Percentiles rank a stretch among this genome's conserved stretches.
Conservation (phyloP, 495 filamentous ascomycete species). For the Bombardia bombarda region DNA sequence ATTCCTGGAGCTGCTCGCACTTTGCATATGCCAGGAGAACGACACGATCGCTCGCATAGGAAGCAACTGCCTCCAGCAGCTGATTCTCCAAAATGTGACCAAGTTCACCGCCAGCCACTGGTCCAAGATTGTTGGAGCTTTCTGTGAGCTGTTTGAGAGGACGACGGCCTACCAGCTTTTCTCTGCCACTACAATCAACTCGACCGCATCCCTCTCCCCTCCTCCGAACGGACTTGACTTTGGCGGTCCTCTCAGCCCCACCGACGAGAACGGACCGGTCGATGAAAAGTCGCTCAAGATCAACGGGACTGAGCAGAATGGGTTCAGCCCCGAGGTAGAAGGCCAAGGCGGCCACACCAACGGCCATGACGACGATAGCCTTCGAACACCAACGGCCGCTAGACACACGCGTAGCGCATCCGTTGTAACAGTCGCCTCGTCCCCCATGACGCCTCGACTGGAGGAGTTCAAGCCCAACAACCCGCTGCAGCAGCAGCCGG, state of each 20-base stretch:
- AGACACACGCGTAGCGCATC: too few relatives aligned
- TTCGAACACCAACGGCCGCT: constrained; percentile 4
- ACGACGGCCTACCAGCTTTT: constrained; percentile 94
- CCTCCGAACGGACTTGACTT: constrained; percentile 38
- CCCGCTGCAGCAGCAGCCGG: constrained; percentile 71
- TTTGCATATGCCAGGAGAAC: constrained; percentile 98
- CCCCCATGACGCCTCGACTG: constrained; percentile 41
- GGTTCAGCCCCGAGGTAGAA: constrained; percentile 17
- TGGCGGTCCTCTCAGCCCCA: constrained; percentile 31
- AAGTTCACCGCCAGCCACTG: constrained; percentile 86
- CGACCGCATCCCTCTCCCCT: constrained; percentile 34
- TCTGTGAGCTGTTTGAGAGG: constrained; percentile 88
- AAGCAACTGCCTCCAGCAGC: constrained; percentile 92
- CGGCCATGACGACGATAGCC: constrained; percentile 17
- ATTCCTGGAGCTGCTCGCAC: constrained; percentile 83
- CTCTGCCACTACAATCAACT: constrained; percentile 64
- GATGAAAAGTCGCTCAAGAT: constrained; percentile 54
- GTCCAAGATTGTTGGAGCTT: constrained; percentile 87
- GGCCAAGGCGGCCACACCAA: constrained; percentile 21
- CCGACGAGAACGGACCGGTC: constrained; percentile 25
- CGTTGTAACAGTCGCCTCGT: constrained; percentile 4
- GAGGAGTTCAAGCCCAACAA: constrained; percentile 83
- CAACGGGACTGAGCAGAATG: constrained; percentile 44
- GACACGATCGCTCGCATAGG: constrained; percentile 97
- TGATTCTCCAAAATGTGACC: constrained; percentile 90